Conservation (phyloP, 306 rosid species). For the Parietaria judaica region DNA sequence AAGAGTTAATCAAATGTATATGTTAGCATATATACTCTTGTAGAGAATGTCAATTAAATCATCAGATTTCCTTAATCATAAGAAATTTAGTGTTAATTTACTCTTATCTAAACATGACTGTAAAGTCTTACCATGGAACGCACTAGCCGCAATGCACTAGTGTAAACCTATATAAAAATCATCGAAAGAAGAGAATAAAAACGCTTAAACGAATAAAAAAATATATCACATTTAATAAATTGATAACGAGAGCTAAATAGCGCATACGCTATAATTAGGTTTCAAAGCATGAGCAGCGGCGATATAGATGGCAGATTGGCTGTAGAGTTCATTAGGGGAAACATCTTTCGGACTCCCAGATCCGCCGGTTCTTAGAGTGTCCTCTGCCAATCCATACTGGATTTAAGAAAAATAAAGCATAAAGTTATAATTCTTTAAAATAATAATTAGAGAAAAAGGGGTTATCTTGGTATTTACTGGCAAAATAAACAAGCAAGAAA, state of each 20-base stretch:
- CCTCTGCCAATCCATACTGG: slow-evolving; percentile 99
- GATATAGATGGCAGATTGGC: slow-evolving; percentile 98
- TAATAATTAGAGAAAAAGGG: slow-evolving; percentile 15
- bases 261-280: slow-evolving; percentile 80
- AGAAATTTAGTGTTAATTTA: too few relatives aligned
- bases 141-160: slow-evolving; percentile 96
- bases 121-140: slow-evolving; percentile 64
- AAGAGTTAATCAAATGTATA: too few relatives aligned
- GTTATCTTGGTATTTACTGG: neutral
- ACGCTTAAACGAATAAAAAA: slow-evolving; percentile 9
- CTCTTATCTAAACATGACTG: too few relatives aligned
- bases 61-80: too few relatives aligned
- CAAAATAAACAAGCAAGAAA: slow-evolving; percentile 23
- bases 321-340: slow-evolving; percentile 86
- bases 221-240: neutral
- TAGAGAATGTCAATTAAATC: too few relatives aligned
- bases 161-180: slow-evolving; percentile 60
- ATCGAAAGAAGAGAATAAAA: neutral
- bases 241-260: slow-evolving; percentile 9
- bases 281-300: slow-evolving; percentile 98
- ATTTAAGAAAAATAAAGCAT: slow-evolving; percentile 16
- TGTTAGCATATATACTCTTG: too few relatives aligned
- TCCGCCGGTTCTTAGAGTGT: slow-evolving; percentile 90
- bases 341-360: slow-evolving; percentile 54
- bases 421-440: slow-evolving; percentile 7